Base-by-base conservation (phyloP, 768 basidiomycete species). In the Agaricus sinodeliciosus region DNA sequence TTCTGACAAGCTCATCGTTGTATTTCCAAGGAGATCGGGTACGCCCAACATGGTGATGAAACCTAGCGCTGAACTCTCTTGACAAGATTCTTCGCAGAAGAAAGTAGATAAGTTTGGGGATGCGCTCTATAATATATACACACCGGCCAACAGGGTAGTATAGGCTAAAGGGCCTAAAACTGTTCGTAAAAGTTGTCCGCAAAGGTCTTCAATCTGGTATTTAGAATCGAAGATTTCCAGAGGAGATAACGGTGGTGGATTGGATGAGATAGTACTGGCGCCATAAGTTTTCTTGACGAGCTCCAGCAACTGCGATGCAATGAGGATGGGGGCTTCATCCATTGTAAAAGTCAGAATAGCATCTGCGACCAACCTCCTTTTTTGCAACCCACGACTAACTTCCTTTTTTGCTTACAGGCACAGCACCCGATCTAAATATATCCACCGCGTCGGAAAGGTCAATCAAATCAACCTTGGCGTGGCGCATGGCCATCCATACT, bases 121-220 rank as follows among this genome's bases (percentile, higher is more conserved):
- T 9, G 13, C 1, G 6, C 2, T 27, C 11, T 7, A 22, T 7
- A 7, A 43, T 11, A 11, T 13, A 3, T 3, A 35, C 42, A 22
- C 16, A 51, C 49, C 49, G 19, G 49, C 49, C 31, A 51, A 19
- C 28, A 51, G 22, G 41, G 25, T 19, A n/a, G 49, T 51, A 35
- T 51, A 51, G 15, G 13, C 49, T n/a, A 43, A 31, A 11, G 49
- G 49, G n/a, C 49, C 49, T 11, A 43, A 27, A 3, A 43, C 42
- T 4, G 49, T 34, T 7, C 49, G 49, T 35, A 51, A 15, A 5
- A 51, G 34, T 7, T 43, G n/a, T 1, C 40, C 41, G 35, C 49
- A 51, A 7, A 51, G 49, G 25, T 51, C 49, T 19, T 43, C 40
- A 8, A 51, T 51, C 26, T 35, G 49, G 31, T 51, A 43, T 27